Conservation (phyloP, 169 alveolate species). For the Amoebophrya sp. region DNA sequence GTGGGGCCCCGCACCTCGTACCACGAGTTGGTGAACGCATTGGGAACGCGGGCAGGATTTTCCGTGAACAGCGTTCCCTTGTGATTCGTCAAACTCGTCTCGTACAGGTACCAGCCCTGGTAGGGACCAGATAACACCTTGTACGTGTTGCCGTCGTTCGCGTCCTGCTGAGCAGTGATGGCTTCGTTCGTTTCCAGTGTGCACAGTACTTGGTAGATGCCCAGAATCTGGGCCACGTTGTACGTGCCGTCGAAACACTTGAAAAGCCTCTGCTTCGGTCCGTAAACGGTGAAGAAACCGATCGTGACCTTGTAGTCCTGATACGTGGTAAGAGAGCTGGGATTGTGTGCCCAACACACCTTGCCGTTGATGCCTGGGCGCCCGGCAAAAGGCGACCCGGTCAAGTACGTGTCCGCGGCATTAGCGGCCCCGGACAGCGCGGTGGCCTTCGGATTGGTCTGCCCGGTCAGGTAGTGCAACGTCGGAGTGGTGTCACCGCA, state of each 20-base stretch:
- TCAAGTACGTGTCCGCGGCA: neutral
- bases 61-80: neutral
- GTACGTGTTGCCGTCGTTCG: neutral
- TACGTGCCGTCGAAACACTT: neutral
- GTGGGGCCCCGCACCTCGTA: neutral
- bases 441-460: neutral
- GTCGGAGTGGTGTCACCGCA: neutral
- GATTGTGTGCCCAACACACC: neutral
- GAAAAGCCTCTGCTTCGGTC: neutral
- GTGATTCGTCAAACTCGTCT: neutral
- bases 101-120: neutral
- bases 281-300: neutral
- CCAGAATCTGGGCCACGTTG: neutral
- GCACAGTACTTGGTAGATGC: neutral
- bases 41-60: neutral
- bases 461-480: neutral
- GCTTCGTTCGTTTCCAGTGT: neutral
- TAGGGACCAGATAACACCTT: neutral
- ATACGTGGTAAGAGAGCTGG: neutral
- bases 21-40: neutral
- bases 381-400: neutral
- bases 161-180: neutral
- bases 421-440: neutral
- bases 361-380: neutral
- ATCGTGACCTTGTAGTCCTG: neutral